Evolutionary conservation across 257 asterid species (phyloP).

Genomic region (Jacaranda copaia): DNA sequence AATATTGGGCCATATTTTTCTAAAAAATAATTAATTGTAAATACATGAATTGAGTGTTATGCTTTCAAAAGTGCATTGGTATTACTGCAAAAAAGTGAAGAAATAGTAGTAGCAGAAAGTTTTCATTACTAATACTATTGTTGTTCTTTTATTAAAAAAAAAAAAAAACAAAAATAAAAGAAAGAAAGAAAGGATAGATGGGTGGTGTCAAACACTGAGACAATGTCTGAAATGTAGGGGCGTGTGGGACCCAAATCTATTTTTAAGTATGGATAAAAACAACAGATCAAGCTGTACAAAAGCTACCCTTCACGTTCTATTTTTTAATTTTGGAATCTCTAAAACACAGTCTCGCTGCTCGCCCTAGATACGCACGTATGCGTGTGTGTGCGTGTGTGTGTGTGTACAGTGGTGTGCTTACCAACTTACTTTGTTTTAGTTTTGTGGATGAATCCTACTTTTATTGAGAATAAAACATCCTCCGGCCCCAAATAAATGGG

Average conservation of each 20-base stretch:
- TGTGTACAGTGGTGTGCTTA: not conserved
- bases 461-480: not conserved
- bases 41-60: too few species aligned
- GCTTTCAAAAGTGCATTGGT: too few species aligned
- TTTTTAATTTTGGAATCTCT: slow-evolving; percentile 43
- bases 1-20: too few species aligned
- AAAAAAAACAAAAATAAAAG: not conserved
- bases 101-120: not conserved
- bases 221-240: slow-evolving; percentile 47
- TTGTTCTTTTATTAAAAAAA: not conserved
- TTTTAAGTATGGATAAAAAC: slow-evolving; percentile 66
- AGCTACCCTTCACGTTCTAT: slow-evolving; percentile 70
- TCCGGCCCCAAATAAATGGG: too few species aligned
- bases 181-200: not conserved
- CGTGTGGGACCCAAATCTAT: slow-evolving; percentile 54
- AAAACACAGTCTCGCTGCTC: slow-evolving; percentile 42
- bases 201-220: slow-evolving; percentile 52
- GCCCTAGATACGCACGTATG: slow-evolving; percentile 16
- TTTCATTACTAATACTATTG: not conserved
- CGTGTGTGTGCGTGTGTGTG: not conserved
- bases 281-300: slow-evolving; percentile 63
- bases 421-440: too few species aligned
- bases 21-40: too few species aligned
- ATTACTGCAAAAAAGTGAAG: too few species aligned
- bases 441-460: not conserved